Base-by-base conservation (phyloP, 1,284 basidiomycete genomes). In the Heterobasidion irregulare region DNA sequence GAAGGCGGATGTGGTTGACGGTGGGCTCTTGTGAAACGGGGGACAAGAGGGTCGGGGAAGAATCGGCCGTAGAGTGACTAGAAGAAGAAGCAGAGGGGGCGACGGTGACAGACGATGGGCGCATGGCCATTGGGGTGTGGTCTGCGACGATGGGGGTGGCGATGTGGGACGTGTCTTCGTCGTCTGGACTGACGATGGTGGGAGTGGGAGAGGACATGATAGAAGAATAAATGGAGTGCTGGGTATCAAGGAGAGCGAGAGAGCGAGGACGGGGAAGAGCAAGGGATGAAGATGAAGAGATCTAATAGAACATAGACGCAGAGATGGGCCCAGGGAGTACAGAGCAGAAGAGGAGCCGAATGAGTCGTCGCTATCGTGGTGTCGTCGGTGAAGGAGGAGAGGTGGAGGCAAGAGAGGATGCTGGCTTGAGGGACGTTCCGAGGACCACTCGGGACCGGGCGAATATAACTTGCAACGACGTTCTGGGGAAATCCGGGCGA, bases 1-100 rank as follows among this genome's bases (percentile, higher is more conserved):
- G 78, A 12, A 82, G 70, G 26, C 76, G 61, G 33, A 77, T 66
- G 51, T 69, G 69, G 32, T 61, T 52, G 15, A 59, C 12, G 56
- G 62, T 56, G 55, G 64, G 55, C 8, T 56, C 53, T 38, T 55
- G 58, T 32, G 19, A 19, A 12, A n/a, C 53, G 6, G 67, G 67
- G 15, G 63, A 54, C 18, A 54, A 33, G 6, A 54, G 41, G n/a
- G 47, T 43, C 19, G 48, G 36, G 35, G 54, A 47, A 13, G 10
- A 43, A 3, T 44, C 59, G 1, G 59, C 32, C 7, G 57, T 13
- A 33, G 36, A 43, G 32, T 33, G 43, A 18, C 34, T 36, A 12
- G 52, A 18, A 16, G 50, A 43, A 26, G 35, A 34, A 15, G 12
- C 19, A 15, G 33, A 15, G 46, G 47, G 48, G 9, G 59, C 33